Percentiles rank a stretch among this genome's conserved stretches.
Evolutionary conservation across 768 basidiomycete species (phyloP).

Genomic region (Suillus occidentalis): DNA sequence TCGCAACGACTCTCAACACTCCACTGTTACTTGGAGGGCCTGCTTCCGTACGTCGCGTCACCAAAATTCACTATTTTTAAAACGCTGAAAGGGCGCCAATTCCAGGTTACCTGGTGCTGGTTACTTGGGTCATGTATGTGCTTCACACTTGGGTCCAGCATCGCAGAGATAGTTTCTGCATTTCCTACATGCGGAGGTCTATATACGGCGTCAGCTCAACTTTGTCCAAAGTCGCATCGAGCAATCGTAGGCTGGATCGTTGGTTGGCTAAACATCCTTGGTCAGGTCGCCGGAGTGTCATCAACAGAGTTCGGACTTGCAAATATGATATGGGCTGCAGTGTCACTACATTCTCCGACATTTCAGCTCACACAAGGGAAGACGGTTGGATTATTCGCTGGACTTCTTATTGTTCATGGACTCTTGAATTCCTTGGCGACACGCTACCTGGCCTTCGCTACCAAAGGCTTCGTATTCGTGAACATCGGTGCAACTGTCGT

Average conservation of each 20-base stretch:
- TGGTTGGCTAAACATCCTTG: slow-evolving; percentile 83
- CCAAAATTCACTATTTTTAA: neutral
- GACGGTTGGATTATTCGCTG: slow-evolving; percentile 75
- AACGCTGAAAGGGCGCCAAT: neutral
- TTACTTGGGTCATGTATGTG: slow-evolving; percentile 71
- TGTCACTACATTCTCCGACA: slow-evolving; percentile 22
- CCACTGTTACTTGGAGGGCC: slow-evolving; percentile 70
- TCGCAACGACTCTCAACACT: slow-evolving; percentile 79
- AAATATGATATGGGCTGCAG: slow-evolving; percentile 80
- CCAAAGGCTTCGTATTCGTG: slow-evolving; percentile 79
- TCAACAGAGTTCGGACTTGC: slow-evolving; percentile 84
- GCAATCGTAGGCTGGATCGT: slow-evolving; percentile 76
- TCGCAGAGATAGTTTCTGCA: slow-evolving; percentile 76
- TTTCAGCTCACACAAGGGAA: slow-evolving; percentile 46
- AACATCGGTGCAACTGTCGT: slow-evolving; percentile 83
- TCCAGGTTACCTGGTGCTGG: slow-evolving; percentile 70
- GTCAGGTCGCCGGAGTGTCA: slow-evolving; percentile 82
- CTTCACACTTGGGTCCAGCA: slow-evolving; percentile 69
- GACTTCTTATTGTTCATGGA: slow-evolving; percentile 77
- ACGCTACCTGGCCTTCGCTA: slow-evolving; percentile 69
- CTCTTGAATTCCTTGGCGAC: slow-evolving; percentile 70
- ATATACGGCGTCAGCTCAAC: slow-evolving; percentile 77
- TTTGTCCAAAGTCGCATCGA: slow-evolving; percentile 60
- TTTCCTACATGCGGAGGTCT: slow-evolving; percentile 75
- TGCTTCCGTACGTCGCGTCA: slow-evolving; percentile 47